Conservation (phyloP, 2,329 filamentous ascomycete species). For the Akanthomyces uredinophilus region DNA sequence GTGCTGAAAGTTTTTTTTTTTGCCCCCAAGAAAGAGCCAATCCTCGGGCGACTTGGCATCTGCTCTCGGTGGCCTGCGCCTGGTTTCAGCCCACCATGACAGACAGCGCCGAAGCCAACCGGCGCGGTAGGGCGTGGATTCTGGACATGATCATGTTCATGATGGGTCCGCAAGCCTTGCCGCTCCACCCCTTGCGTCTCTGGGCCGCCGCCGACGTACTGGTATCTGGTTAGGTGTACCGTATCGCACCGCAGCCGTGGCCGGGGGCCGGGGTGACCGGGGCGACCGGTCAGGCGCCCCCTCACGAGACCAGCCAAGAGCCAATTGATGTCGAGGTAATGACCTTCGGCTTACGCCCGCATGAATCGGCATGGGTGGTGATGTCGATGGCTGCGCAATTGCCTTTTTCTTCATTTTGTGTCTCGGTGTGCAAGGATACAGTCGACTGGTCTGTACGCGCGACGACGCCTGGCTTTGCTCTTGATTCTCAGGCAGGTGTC, state of each 20-base stretch:
- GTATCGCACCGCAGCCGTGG: background rate
- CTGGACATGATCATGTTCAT: constrained; percentile 6
- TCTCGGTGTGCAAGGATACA: background rate
- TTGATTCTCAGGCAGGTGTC: background rate
- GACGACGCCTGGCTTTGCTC: too few species aligned
- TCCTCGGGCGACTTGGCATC: constrained; percentile 2
- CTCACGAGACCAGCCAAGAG: constrained; percentile 1
- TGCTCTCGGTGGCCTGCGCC: background rate
- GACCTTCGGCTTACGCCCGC: constrained; percentile 2
- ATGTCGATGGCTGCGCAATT: background rate
- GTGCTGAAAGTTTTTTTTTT: background rate
- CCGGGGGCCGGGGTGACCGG: constrained; percentile 1
- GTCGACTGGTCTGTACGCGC: background rate
- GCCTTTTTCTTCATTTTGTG: background rate
- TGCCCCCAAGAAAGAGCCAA: background rate
- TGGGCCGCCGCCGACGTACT: constrained; percentile 7
- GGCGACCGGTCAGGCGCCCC: constrained; percentile 1
- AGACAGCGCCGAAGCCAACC: constrained; percentile 4
- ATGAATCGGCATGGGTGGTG: background rate
- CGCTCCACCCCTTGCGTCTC: background rate
- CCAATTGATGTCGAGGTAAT: constrained; percentile 5
- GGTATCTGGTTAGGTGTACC: too few species aligned
- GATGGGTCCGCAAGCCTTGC: constrained; percentile 6
- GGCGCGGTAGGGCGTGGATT: constrained; percentile 9
- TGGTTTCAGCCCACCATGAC: background rate